Evolutionary conservation across 2,329 filamentous ascomycete genomes (phyloP).

Genomic region (Basipetospora chlamydospora): DNA sequence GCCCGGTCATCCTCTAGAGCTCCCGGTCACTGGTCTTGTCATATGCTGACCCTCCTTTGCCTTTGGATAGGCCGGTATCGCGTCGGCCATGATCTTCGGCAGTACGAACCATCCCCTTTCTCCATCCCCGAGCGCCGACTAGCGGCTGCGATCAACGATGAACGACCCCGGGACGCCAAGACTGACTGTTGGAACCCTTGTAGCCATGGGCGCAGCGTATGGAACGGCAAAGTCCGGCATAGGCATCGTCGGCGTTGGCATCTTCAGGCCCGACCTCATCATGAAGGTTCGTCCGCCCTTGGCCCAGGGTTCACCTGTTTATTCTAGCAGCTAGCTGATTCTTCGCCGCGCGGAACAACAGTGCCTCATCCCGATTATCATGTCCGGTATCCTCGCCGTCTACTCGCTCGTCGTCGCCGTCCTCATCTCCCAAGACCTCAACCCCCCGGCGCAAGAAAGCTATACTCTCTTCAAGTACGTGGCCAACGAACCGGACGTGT

Average conservation of each 20-base stretch:
- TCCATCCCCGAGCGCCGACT: conserved; percentile 5
- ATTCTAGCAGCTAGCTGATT: not conserved
- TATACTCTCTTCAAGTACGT: conserved; percentile 73
- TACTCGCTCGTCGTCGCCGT: conserved; percentile 96
- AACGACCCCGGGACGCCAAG: conserved; percentile 8
- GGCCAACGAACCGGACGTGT: not conserved
- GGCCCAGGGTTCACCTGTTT: not conserved
- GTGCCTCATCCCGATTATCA: conserved; percentile 81
- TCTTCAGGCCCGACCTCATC: conserved; percentile 72
- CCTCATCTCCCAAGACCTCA: conserved; percentile 82
- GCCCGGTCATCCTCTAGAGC: conserved; percentile 2
- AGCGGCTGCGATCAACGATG: conserved; percentile 11
- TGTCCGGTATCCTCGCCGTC: conserved; percentile 98
- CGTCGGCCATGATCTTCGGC: conserved; percentile 71
- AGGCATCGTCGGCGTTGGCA: conserved; percentile 73
- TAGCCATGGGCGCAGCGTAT: conserved; percentile 62
- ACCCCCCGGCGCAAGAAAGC: conserved; percentile 46
- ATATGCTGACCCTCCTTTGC: conserved; percentile 12
- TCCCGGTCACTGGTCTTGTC: not conserved
- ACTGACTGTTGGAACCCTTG: conserved; percentile 7
- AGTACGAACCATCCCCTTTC: conserved; percentile 36
- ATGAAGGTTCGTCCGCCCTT: conserved; percentile 54
- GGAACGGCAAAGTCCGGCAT: conserved; percentile 82
- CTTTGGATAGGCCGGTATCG: conserved; percentile 57
- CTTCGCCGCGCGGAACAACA: conserved; percentile 17